Evolutionary conservation across 352 stramenopile genomes (phyloP).

Genomic region (Phytophthora sp.): DNA sequence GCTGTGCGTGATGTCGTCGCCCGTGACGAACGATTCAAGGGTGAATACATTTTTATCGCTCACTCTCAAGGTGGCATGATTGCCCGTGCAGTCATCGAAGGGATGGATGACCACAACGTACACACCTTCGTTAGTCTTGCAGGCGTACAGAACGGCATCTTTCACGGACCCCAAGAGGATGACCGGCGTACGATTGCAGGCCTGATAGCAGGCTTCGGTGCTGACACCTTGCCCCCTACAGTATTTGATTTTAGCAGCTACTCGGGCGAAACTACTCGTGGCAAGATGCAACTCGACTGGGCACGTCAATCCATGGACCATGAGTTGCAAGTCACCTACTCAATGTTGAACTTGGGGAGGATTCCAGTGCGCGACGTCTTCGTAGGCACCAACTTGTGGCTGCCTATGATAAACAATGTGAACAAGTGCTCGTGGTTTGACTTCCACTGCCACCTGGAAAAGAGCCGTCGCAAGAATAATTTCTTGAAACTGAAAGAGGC

Average conservation of each 20-base stretch:
- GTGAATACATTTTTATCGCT: conserved; percentile 56
- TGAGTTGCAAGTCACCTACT: conserved; percentile 27
- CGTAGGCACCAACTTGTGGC: conserved; percentile 32
- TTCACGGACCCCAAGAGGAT: conserved; percentile 48
- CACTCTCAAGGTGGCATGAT: conserved; percentile 58
- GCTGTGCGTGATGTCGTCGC: conserved; percentile 37
- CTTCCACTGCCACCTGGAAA: conserved; percentile 27
- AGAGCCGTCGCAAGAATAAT: conserved; percentile 37
- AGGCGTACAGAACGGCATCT: conserved; percentile 49
- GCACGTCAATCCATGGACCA: conserved; percentile 20
- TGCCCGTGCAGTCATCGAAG: conserved; percentile 50
- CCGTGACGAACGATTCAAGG: conserved; percentile 24
- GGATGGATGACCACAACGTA: conserved; percentile 65
- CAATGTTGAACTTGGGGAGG: conserved; percentile 23
- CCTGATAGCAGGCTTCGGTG: conserved; percentile 30
- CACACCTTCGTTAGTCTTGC: conserved; percentile 55
- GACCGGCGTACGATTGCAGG: conserved; percentile 26
- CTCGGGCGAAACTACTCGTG: conserved; percentile 20
- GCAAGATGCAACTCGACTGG: conserved; percentile 50
- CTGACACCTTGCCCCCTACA: conserved; percentile 13
- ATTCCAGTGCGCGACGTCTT: conserved; percentile 29
- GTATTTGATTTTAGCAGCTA: conserved; percentile 49
- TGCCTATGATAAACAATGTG: conserved; percentile 44
- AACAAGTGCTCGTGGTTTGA: conserved; percentile 25
- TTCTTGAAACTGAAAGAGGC: conserved; percentile 43